Conservation (phyloP, 495 filamentous ascomycete species). For the Amniculicola lignicola region DNA sequence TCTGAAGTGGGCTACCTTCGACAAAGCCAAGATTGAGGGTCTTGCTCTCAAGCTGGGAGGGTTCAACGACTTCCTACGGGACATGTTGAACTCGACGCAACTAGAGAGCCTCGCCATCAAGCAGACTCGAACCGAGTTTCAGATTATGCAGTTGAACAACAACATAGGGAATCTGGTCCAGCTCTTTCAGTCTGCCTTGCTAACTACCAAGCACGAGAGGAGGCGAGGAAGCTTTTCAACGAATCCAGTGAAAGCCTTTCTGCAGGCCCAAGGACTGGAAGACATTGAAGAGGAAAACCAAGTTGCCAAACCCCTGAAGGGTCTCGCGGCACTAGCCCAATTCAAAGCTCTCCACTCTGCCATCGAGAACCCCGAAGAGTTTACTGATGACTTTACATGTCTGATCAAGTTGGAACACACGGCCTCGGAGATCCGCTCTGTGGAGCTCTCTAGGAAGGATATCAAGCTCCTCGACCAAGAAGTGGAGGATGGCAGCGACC, state of each 20-base stretch:
- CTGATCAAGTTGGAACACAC: constrained; percentile 21
- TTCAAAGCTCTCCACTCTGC: constrained; percentile 34
- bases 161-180: constrained; percentile 36
- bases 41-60: constrained; percentile 32
- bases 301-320: constrained; percentile 14
- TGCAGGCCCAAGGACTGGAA: constrained; percentile 24
- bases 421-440: constrained; percentile 24
- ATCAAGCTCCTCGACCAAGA: constrained; percentile 27
- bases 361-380: constrained; percentile 20
- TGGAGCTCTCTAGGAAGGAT: constrained; percentile 22
- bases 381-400: constrained; percentile 31
- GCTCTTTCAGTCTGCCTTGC: constrained; percentile 29
- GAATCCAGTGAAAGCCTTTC: constrained; percentile 21
- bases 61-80: constrained; percentile 37
- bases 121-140: constrained; percentile 33
- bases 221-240: constrained; percentile 2
- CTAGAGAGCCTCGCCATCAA: constrained; percentile 31
- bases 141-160: constrained; percentile 38
- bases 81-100: constrained; percentile 33
- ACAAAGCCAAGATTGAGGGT: constrained; percentile 31
- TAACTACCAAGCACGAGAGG: constrained; percentile 2
- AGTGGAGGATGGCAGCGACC: constrained; percentile 17
- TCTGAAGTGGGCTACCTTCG: constrained; percentile 34
- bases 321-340: constrained; percentile 30
- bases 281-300: constrained; percentile 18